Conservation (phyloP, 805 yeast genomes). For the Lachancea mirantina region DNA sequence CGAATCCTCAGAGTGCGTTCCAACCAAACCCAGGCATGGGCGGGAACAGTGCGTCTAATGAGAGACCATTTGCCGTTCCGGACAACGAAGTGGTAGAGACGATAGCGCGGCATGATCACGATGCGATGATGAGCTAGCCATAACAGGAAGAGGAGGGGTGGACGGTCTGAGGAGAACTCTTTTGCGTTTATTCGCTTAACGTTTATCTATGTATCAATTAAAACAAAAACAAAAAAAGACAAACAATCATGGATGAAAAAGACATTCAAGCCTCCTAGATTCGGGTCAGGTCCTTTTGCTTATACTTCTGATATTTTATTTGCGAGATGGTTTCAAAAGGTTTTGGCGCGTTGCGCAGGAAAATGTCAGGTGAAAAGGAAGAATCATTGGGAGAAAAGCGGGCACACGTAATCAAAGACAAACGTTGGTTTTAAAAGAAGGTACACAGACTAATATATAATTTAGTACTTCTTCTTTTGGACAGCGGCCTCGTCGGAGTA, state of each 20-base stretch:
- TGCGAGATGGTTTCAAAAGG: constrained; percentile 5
- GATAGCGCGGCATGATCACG: constrained; percentile 44
- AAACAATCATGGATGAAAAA: constrained; percentile 13
- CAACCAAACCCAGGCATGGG: constrained; percentile 21
- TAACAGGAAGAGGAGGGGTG: background rate
- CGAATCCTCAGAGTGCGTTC: constrained; percentile 21
- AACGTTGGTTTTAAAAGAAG: background rate
- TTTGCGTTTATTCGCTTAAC: constrained; percentile 1
- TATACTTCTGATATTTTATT: background rate
- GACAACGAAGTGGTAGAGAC: constrained; percentile 67
- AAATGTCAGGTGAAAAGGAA: background rate
- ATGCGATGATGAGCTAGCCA: constrained; percentile 19
- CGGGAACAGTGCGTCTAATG: constrained; percentile 37
- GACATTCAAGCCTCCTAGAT: background rate
- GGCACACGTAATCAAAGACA: background rate
- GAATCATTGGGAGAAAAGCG: background rate
- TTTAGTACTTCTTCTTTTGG: constrained; percentile 69
- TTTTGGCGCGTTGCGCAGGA: constrained; percentile 1
- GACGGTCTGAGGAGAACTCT: too few relatives aligned
- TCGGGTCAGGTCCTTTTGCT: background rate
- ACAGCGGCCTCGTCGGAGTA: constrained; percentile 80
- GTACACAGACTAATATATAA: constrained; percentile 10
- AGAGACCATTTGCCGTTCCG: constrained; percentile 70
- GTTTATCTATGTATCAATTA: constrained; percentile 7
- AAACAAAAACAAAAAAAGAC: constrained; percentile 9